Evolutionary conservation across 2,329 filamentous ascomycete genomes (phyloP), one percentile per base, ranked within the genome.

Genomic region (Chaetomium sp.): DNA sequence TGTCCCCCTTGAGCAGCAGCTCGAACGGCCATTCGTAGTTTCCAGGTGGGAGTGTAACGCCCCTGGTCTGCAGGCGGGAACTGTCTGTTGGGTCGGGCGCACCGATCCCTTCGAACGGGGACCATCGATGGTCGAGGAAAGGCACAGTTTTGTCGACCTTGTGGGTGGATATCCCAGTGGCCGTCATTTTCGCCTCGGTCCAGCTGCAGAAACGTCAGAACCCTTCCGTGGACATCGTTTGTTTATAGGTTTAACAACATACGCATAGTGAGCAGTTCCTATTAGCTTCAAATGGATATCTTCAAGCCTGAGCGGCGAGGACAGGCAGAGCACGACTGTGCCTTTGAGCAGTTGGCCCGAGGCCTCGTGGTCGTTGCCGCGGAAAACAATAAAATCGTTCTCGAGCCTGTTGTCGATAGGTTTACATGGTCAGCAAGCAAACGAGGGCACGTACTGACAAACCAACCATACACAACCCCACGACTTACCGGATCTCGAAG

Each of bases 11-110:
- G n/a, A 94, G 80, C 64, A 90, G 81, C 64, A 89, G 81, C 70
- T 92, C 87, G 75, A 95, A 94, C 0, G 90, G 90, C 79, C 90
- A 94, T 76, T 93, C 90, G 77, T 95, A 92, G 77, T 94, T 94
- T 67, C 90, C 90, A 29, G 89, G 85, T 4, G 84, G 82, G 29
- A 94, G 79, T 7, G 83, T 83, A 68, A 82, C 81, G 71, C 84
- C 86, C 74, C 82, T 83, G 67, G 84, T 82, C n/a, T 80, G 79
- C 7, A 75, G 45, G 1, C 56, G 42, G 31, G 58, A 60, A 16
- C 59, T 57, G 27, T 64, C 62, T 6, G 65, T 49, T 5, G 60
- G 61, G 35, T 65, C 66, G 45, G 35, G 53, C 0, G 68, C 51
- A 38, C 70, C 70, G 9, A 69, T 76, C 63, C 82, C 85, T 49